Evolutionary conservation across 2,329 filamentous ascomycete species (phyloP).

Genomic region (Arachnomyces sp.): DNA sequence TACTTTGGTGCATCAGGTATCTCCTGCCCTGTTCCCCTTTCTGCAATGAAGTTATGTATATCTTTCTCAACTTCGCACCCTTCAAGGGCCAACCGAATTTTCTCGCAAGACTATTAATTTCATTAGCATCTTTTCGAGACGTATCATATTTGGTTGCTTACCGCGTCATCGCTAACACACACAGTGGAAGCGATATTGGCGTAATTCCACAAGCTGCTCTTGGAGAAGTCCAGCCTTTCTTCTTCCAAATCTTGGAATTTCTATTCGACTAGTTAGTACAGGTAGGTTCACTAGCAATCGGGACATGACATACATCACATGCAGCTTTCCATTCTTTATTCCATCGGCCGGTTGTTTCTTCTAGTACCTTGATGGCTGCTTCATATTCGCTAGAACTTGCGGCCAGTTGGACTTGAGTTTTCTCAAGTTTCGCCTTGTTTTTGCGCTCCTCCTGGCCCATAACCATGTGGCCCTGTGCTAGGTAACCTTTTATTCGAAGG

Average conservation of each 20-base stretch:
- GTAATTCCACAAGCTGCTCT: slow-evolving; percentile 96
- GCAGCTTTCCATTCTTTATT: slow-evolving; percentile 98
- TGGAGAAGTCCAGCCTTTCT: slow-evolving; percentile 91
- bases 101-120: slow-evolving; percentile 67
- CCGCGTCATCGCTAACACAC: slow-evolving; percentile 89
- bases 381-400: slow-evolving; percentile 91
- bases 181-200: slow-evolving; percentile 96
- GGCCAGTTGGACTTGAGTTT: slow-evolving; percentile 93
- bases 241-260: slow-evolving; percentile 99
- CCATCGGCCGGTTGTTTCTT: slow-evolving; percentile 93
- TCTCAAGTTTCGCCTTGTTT: slow-evolving; percentile 97
- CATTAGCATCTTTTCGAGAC: slow-evolving; percentile 2
- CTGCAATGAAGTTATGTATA: slow-evolving; percentile 79
- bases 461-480: slow-evolving; percentile 98
- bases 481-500: slow-evolving; percentile 94
- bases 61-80: slow-evolving; percentile 96
- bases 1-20: slow-evolving; percentile 96
- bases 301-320: slow-evolving; percentile 55
- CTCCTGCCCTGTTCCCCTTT: slow-evolving; percentile 86
- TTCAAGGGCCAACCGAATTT: slow-evolving; percentile 86
- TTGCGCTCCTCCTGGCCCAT: slow-evolving; percentile 99
- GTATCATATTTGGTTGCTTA: slow-evolving; percentile 25
- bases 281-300: background rate
- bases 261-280: slow-evolving; percentile 36
- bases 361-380: slow-evolving; percentile 79